These are phyloP conservation scores for Agrocybe chaxingu DNA, from an alignment of 768 basidiomycete species.

Conservation along the genomic window DNA sequence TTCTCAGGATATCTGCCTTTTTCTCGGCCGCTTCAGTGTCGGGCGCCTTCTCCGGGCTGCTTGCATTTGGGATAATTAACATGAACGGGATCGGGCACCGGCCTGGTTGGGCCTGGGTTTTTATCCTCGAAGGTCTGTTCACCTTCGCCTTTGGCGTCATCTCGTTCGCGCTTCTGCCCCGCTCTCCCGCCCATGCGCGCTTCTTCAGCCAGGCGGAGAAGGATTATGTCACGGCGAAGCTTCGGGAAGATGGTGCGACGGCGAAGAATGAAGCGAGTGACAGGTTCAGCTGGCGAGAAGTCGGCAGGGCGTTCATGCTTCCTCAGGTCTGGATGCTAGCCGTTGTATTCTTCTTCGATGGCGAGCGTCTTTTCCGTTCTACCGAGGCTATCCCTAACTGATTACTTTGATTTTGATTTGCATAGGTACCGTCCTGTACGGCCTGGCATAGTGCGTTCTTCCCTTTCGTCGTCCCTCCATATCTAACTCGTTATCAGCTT, in stretches of 20 bases:
- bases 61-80: slow-evolving; percentile 62
- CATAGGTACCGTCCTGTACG: slow-evolving; percentile 42
- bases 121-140: slow-evolving; percentile 65
- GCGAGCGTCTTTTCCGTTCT: slow-evolving; percentile 20
- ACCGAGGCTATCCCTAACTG: neutral
- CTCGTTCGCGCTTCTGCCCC: slow-evolving; percentile 44
- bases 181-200: slow-evolving; percentile 31
- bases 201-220: slow-evolving; percentile 54
- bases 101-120: slow-evolving; percentile 69
- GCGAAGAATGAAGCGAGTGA: slow-evolving; percentile 33
- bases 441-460: slow-evolving; percentile 43
- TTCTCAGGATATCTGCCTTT: slow-evolving; percentile 42
- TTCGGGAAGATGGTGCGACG: slow-evolving; percentile 38
- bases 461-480: neutral
- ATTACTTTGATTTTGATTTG: neutral
- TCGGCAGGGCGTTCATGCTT: slow-evolving; percentile 41
- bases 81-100: slow-evolving; percentile 55
- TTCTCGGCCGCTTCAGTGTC: slow-evolving; percentile 55
- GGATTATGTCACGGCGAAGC: slow-evolving; percentile 37
- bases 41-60: slow-evolving; percentile 66
- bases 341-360: slow-evolving; percentile 51
- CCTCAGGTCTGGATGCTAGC: slow-evolving; percentile 55
- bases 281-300: slow-evolving; percentile 56
- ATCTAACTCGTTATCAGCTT: slow-evolving; percentile 40
- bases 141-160: slow-evolving; percentile 54